Conservation (phyloP, 106 monocot species). For the Acorus gramineus region DNA sequence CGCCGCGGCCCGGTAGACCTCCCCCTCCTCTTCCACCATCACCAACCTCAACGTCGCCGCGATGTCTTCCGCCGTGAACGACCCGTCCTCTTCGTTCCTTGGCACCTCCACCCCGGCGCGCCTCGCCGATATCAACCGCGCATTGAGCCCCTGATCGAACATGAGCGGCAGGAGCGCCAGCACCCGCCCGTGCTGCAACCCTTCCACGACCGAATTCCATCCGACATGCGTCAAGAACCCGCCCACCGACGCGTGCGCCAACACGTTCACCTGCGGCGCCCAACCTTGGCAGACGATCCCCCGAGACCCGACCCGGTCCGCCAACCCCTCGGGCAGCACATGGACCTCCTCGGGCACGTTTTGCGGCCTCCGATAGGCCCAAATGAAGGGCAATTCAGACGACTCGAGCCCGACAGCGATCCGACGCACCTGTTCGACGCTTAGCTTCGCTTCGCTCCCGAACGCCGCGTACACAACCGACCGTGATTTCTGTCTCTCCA, state of each 20-base stretch:
- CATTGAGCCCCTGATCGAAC: conserved; percentile 19
- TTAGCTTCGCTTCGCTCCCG: too few relatives aligned
- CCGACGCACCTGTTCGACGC: too few relatives aligned
- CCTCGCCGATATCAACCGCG: conserved; percentile 10
- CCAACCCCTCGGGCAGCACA: too few relatives aligned
- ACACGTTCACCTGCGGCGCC: conserved; percentile 19
- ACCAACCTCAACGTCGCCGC: conserved; percentile 7
- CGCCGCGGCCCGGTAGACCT: not conserved
- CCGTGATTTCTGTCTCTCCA: not conserved
- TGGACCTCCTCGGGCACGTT: too few relatives aligned
- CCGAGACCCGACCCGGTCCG: not conserved
- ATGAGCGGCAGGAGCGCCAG: conserved; percentile 17
- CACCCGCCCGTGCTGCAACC: conserved; percentile 4
- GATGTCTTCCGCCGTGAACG: conserved; percentile 10
- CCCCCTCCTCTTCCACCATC: conserved; percentile 16
- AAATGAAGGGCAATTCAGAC: too few relatives aligned
- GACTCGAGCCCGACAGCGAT: too few relatives aligned
- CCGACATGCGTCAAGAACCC: conserved; percentile 27
- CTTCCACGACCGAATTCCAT: conserved; percentile 20
- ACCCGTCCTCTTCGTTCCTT: conserved; percentile 20
- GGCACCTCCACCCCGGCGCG: conserved; percentile 15
- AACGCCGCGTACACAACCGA: too few relatives aligned
- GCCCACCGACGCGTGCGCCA: conserved; percentile 16
- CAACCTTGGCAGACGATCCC: conserved; percentile 13
- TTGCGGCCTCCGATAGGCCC: too few relatives aligned